Evolutionary conservation across 2,329 filamentous ascomycete genomes (phyloP), one percentile per base, ranked within the genome.

Genomic region (Neonectria ditissima): DNA sequence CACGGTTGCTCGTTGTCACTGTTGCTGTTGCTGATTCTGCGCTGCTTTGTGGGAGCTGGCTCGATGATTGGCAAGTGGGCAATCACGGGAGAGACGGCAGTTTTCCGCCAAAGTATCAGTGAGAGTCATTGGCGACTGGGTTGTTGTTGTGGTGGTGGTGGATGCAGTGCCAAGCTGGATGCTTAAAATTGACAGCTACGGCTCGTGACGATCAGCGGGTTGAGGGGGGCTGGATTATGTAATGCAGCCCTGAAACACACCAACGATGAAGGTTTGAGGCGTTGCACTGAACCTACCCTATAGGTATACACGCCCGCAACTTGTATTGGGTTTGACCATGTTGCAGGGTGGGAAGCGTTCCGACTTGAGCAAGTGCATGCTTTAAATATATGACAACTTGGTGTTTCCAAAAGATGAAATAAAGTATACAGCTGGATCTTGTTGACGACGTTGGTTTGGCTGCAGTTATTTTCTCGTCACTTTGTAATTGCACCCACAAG

Each of bases 171-270:
- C 47, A 50, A 50, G 47, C 47, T 50, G 47, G 47, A 34, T 50
- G 47, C 28, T 50, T 54, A 54, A 62, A 58, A 56, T 58, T 62
- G 54, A 56, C 54, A 58, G 55, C 41, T 32, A 22, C 32, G 51
- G 59, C 37, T 37, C 48, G 32, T 24, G 54, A 51, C 44, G 44
- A 61, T 61, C 51, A 53, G 47, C 24, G 53, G 48, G 54, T 57
- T 54, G 20, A 4, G 48, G 41, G 32, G 48, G 41, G 32, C 28
- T 47, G 9, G 54, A 32, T 58, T 48, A 62, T 34, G 54, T 54
- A 58, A 53, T 10, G 5, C 18, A 3, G 3, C 5, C 18, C 45
- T 57, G 54, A 62, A 53, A 57, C 44, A 34, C 47, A 30, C 10
- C 10, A 26, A 10, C 26, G 22, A 37, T 14, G 34, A 6, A 37